phyloP scores from a whole-genome alignment of 169 alveolate species.

The Plasmodium inui region DNA sequence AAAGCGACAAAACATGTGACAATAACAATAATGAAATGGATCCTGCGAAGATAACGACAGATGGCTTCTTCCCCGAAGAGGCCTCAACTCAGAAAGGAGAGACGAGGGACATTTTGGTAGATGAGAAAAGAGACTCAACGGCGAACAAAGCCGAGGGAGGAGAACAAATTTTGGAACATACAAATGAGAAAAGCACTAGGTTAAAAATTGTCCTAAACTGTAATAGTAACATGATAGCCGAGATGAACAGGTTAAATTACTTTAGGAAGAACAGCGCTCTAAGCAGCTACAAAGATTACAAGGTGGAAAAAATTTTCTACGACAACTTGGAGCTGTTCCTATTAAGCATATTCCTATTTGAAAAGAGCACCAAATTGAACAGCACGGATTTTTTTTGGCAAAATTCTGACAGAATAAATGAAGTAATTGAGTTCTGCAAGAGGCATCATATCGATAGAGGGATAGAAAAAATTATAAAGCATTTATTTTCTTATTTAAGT shows the following conservation, averaged over 20 bases:
- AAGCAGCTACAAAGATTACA: constrained; percentile 24
- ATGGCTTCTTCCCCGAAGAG: not conserved
- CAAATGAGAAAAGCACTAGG: not conserved
- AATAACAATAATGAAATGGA: not conserved
- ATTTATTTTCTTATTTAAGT: constrained; percentile 49
- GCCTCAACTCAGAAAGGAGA: not conserved
- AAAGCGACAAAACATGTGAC: not conserved
- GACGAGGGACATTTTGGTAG: not conserved
- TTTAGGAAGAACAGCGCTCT: not conserved
- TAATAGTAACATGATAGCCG: not conserved
- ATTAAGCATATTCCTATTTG: constrained; percentile 51
- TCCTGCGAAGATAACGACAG: not conserved
- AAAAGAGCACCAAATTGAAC: constrained; percentile 20
- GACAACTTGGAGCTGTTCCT: constrained; percentile 37
- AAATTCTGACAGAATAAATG: constrained; percentile 20
- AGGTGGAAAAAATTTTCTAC: constrained; percentile 30
- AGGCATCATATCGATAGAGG: constrained; percentile 45
- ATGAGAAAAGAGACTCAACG: not conserved
- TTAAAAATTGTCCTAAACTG: not conserved
- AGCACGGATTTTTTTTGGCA: constrained; percentile 19
- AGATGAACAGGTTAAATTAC: constrained; percentile 9
- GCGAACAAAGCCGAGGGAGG: not conserved
- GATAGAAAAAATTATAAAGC: constrained; percentile 40
- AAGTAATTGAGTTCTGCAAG: constrained; percentile 54
- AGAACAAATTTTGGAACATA: not conserved